A percentile compares a stretch with the other conserved stretches of the same genome.
Evolutionary conservation across 805 yeast species (phyloP).

Genomic region (Yarrowia alimentaria): DNA sequence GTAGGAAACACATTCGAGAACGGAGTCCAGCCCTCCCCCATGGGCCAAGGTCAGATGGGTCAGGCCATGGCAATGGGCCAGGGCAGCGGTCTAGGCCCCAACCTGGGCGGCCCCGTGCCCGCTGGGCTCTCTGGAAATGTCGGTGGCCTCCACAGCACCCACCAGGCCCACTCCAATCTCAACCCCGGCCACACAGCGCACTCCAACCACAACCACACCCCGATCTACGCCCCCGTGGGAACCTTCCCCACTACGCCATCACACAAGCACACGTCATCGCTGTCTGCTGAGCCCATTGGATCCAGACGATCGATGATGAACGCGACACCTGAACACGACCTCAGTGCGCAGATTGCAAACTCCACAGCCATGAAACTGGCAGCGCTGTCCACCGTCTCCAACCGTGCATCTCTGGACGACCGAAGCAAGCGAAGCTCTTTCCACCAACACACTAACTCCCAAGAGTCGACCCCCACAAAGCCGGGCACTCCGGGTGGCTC

Average conservation of each 20-base stretch:
- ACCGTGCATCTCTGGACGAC: conserved; percentile 32
- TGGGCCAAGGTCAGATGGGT: conserved; percentile 25
- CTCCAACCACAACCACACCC: conserved; percentile 22
- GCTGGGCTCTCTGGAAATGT: too few species aligned
- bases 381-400: conserved; percentile 58
- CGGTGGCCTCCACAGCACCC: not conserved
- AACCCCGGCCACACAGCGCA: too few species aligned
- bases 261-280: conserved; percentile 18
- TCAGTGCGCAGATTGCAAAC: conserved; percentile 37
- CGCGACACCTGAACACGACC: conserved; percentile 29
- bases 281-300: conserved; percentile 22
- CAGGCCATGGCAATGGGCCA: conserved; percentile 21
- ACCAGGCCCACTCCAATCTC: conserved; percentile 12
- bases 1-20: conserved; percentile 8
- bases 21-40: conserved; percentile 18
- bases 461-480: conserved; percentile 9
- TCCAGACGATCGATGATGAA: conserved; percentile 8
- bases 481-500: conserved; percentile 23
- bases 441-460: conserved; percentile 12
- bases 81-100: conserved; percentile 18
- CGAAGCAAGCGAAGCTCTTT: conserved; percentile 13
- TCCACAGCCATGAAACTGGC: conserved; percentile 54
- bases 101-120: too few species aligned
- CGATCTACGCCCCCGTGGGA: conserved; percentile 16
- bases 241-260: conserved; percentile 21